phyloP scores from a whole-genome alignment of 75 land plant genomes.

The Pinus tabuliformis region DNA sequence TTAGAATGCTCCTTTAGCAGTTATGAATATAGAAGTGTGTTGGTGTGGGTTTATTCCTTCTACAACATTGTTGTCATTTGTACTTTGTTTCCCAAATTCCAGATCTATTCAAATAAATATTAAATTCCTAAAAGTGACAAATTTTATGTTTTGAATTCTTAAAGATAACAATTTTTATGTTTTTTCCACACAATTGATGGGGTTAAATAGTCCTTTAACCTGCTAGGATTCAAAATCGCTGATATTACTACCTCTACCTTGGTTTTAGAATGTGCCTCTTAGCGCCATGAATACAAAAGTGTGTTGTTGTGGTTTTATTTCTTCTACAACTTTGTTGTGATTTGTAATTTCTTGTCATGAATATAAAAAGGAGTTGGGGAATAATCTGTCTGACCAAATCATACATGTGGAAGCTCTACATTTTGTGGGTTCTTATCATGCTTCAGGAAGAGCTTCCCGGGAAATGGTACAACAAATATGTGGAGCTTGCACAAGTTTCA shows the following conservation, averaged over 20 bases:
- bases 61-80: no score
- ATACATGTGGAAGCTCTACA: constrained; percentile 76
- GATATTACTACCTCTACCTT: background rate
- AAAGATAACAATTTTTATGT: background rate
- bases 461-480: constrained; percentile 58
- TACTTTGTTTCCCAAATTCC: no score
- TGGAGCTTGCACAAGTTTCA: constrained; percentile 67
- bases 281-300: background rate
- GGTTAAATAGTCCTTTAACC: background rate
- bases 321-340: background rate
- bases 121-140: no score
- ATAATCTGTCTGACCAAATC: constrained; percentile 40
- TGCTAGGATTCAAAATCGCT: background rate
- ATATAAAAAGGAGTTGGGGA: constrained; percentile 67
- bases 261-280: background rate
- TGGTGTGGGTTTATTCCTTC: no score
- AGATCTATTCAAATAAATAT: no score
- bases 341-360: background rate
- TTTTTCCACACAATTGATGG: background rate
- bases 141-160: no score
- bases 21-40: no score
- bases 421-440: constrained; percentile 64
- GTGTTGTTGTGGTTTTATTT: background rate
- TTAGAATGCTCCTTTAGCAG: no score
- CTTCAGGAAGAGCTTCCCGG: constrained; percentile 75